Evolutionary conservation across 2,329 filamentous ascomycete species (phyloP).

Genomic region (Diaporthe citrichinensis): DNA sequence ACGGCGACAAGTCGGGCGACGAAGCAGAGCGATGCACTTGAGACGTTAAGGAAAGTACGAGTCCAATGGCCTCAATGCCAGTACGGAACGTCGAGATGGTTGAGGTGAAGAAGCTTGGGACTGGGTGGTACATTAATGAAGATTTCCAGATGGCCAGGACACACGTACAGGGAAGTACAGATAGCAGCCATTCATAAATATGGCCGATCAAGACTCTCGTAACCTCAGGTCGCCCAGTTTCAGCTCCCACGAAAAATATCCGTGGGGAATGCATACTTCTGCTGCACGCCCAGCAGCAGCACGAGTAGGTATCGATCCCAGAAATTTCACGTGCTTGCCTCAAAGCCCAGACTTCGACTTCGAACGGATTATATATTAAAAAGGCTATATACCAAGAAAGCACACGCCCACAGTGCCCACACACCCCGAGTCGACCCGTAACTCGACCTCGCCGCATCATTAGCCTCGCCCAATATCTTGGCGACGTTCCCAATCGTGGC

Average conservation of each 20-base stretch:
- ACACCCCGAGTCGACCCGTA: background rate
- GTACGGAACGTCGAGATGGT: background rate
- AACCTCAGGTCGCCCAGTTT: background rate
- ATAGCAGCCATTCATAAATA: background rate
- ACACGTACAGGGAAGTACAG: too few species aligned
- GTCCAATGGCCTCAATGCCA: background rate
- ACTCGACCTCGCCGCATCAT: conserved; percentile 5
- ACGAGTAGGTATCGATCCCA: background rate
- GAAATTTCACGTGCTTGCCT: background rate
- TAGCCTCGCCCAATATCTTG: conserved; percentile 30
- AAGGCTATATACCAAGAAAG: conserved; percentile 20
- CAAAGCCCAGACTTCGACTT: background rate
- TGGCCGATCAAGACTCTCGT: background rate
- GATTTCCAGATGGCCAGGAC: background rate
- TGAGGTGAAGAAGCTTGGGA: background rate
- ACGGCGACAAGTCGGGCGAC: conserved; percentile 11
- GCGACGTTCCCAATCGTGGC: conserved; percentile 39
- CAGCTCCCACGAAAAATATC: background rate
- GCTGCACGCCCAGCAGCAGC: background rate
- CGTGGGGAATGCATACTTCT: background rate
- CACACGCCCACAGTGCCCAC: conserved; percentile 26
- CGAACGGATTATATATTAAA: conserved; percentile 17
- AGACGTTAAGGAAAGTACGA: background rate
- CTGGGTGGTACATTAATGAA: background rate
- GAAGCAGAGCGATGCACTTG: background rate